These are phyloP conservation scores for Penicillium decumbens DNA, from an alignment of 2,329 filamentous ascomycete species.

Conservation along the genomic window DNA sequence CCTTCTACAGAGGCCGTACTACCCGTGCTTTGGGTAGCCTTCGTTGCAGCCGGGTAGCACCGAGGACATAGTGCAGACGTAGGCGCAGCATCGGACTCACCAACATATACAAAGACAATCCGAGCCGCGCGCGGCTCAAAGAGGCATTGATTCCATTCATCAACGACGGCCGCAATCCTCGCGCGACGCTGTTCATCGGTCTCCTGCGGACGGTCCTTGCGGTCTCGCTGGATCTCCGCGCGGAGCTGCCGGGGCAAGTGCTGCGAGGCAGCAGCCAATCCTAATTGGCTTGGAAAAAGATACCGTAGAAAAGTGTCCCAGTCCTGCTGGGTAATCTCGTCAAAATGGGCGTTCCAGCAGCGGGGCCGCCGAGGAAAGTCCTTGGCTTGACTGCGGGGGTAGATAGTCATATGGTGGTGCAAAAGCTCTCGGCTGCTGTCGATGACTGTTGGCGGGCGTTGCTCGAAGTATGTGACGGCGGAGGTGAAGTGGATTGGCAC, in stretches of 20 bases:
- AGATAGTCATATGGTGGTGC: conserved; percentile 39
- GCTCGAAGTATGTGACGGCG: conserved; percentile 38
- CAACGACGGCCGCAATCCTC: conserved; percentile 38
- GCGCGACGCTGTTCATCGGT: conserved; percentile 38
- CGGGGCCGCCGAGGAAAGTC: conserved; percentile 42
- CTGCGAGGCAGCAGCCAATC: conserved; percentile 34
- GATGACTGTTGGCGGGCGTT: conserved; percentile 28
- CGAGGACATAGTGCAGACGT: conserved; percentile 38
- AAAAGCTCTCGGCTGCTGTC: conserved; percentile 26
- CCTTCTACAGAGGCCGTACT: conserved; percentile 7
- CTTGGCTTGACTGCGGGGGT: conserved; percentile 39
- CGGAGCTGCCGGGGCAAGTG: conserved; percentile 37
- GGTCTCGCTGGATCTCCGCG: conserved; percentile 40
- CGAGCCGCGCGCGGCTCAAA: conserved; percentile 36
- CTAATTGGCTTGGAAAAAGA: conserved; percentile 40
- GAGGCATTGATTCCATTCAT: conserved; percentile 44
- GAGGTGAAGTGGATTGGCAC: conserved; percentile 34
- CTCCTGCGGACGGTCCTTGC: conserved; percentile 42
- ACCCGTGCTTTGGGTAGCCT: conserved; percentile 22
- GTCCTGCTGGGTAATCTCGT: conserved; percentile 39
- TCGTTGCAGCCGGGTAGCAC: conserved; percentile 40
- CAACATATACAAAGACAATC: conserved; percentile 35
- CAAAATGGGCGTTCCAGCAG: conserved; percentile 35
- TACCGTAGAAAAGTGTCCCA: conserved; percentile 44
- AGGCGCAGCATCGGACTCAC: conserved; percentile 30